Percentiles rank a stretch among this genome's conserved stretches.
These are phyloP conservation scores for Aspergillus floridensis DNA, from an alignment of 2,329 filamentous ascomycete species.

Conservation along the genomic window DNA sequence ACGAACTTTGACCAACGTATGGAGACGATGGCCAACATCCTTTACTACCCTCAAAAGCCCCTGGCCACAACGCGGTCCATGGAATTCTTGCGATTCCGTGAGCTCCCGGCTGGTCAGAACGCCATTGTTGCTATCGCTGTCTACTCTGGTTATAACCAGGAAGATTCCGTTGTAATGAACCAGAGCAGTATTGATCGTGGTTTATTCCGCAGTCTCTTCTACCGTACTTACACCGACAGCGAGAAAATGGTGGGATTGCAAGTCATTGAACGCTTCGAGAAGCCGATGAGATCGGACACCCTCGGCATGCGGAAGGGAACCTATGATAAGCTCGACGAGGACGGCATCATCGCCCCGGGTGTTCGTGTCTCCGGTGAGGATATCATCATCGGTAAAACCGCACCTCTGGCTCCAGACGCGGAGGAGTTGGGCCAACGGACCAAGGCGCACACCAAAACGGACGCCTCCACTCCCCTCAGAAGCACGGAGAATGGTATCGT, in stretches of 20 bases:
- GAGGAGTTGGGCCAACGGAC: constrained; percentile 92
- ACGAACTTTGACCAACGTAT: constrained; percentile 96
- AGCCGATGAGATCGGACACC: constrained; percentile 83
- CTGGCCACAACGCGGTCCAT: constrained; percentile 94
- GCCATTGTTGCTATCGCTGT: constrained; percentile 96
- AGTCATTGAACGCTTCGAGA: constrained; percentile 91
- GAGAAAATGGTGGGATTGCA: constrained; percentile 96
- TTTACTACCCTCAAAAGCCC: constrained; percentile 98
- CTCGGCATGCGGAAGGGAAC: constrained; percentile 90
- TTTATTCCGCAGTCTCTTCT: constrained; percentile 95
- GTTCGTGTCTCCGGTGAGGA: constrained; percentile 95
- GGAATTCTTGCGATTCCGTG: constrained; percentile 98
- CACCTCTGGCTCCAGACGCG: constrained; percentile 86
- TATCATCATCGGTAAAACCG: constrained; percentile 98
- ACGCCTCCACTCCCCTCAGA: constrained; percentile 90
- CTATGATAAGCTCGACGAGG: constrained; percentile 95
- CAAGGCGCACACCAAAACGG: constrained; percentile 84
- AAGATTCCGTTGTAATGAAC: constrained; percentile 99
- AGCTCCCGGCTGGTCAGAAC: constrained; percentile 94
- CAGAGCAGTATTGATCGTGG: constrained; percentile 98
- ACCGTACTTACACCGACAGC: constrained; percentile 93
- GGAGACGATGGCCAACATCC: constrained; percentile 99
- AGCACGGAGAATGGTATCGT: constrained; percentile 97
- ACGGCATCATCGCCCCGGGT: constrained; percentile 90
- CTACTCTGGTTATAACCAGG: constrained; percentile 98